These are phyloP conservation scores for Astragalus membranaceus DNA, from an alignment of 306 rosid species.

Conservation along the genomic window DNA sequence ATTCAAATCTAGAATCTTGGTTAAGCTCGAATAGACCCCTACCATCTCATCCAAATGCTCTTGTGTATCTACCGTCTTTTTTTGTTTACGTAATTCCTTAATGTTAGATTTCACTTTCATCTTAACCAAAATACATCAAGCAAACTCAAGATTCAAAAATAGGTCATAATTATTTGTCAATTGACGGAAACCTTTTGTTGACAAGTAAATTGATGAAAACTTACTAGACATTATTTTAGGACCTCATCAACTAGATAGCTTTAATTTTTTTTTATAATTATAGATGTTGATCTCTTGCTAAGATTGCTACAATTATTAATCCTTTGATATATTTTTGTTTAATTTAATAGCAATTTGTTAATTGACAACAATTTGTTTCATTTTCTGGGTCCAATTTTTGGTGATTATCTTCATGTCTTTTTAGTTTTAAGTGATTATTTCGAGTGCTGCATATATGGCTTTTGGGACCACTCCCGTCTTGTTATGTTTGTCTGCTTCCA, in stretches of 20 bases:
- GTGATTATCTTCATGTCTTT: neutral
- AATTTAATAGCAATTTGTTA: neutral
- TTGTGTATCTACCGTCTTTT: too few relatives aligned
- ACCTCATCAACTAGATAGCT: neutral
- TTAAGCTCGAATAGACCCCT: too few relatives aligned
- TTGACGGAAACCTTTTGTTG: neutral
- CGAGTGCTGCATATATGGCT: neutral
- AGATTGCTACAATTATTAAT: neutral
- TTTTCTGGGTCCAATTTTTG: conserved; percentile 6
- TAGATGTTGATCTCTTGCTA: neutral
- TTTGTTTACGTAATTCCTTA: too few relatives aligned
- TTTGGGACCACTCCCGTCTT: neutral
- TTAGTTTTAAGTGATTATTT: neutral
- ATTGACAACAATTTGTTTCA: neutral
- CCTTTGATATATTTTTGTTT: neutral
- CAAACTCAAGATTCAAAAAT: too few relatives aligned
- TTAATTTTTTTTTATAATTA: neutral
- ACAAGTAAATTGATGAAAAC: neutral
- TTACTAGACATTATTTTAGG: neutral
- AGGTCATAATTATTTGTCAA: neutral
- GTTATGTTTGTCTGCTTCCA: too few relatives aligned
- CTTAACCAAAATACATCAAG: too few relatives aligned
- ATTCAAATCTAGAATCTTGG: too few relatives aligned
- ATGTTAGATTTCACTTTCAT: too few relatives aligned
- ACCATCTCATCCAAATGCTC: too few relatives aligned